Base-by-base conservation (phyloP, 2,329 filamentous ascomycete genomes). In the Aspergillus udagawae region DNA sequence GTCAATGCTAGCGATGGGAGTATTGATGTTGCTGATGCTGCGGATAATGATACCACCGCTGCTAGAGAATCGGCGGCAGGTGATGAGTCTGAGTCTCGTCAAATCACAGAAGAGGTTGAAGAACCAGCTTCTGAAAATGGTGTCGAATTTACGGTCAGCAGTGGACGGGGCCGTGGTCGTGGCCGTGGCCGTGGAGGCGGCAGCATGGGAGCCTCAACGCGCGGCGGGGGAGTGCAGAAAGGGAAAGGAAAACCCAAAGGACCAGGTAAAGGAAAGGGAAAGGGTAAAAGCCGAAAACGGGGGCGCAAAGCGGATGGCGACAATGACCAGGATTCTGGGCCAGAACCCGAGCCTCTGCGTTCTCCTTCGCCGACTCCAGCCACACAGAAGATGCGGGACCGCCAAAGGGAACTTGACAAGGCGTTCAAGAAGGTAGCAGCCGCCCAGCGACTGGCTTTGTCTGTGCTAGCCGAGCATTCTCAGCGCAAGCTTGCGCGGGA, bases 351-450 rank as follows among this genome's bases (percentile, higher is more conserved):
- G 35, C 64, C 67, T 53, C 63, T 65, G 48, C 67, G 66, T 21
- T 72, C 74, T 17, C 71, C 73, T 17, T 73, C 73, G 2, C 72
- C 73, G 5, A 70, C 65, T 60, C 68, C 70, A 55, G 63, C 70
- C 42, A 70, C 75, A 42, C 67, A 75, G 60, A 69, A 71, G 38
- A 68, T 78, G 25, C 72, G 73, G 54, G 68, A 74, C 45, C 72
- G 77, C 9, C 75, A 78, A 63, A 71, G 72, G 17, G 75, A 79
- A 58, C 57, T 79, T 41, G 74, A 75, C 47, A 68, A 70, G 28
- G 69, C 73, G 8, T 79, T 76, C 60, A 75, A 72, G 56, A 71
- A 69, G 51, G 70, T 79, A 12, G 76, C 73, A 27, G 66, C 70
- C 23, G 74, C 72, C 4, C 77, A 79, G 57, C 65, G 71, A 51